Evolutionary conservation across 768 basidiomycete genomes (phyloP), one percentile per base, ranked within the genome.

Genomic region (Russula ochroleuca): DNA sequence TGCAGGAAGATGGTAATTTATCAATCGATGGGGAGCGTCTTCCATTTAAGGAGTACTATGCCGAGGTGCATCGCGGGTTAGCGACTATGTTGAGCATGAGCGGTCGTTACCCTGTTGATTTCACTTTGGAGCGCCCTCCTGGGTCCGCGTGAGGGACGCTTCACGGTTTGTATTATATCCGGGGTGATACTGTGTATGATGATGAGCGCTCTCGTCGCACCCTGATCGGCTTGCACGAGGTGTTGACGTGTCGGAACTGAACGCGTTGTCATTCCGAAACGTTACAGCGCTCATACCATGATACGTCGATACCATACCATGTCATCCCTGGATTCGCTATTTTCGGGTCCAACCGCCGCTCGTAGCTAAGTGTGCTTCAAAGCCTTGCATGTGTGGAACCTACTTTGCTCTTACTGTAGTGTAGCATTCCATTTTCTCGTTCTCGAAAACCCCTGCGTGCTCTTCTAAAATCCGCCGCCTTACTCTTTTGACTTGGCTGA

Each of bases 21-120:
- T 78, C 87, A 15, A 78, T 95, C 19, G 93, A 95, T 68, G 93
- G 93, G 9, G 93, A 95, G 74, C 69, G 75, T 5, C 87, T 83
- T 69, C 88, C 88, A 11, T 88, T 89, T 67, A 80, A 85, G 70
- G 83, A 86, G 69, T 93, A 83, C 70, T 81, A 89, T 67, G 84
- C 94, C 3, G 90, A 93, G 72, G 85, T 88, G 11, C 85, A 90
- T 68, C 78, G 76, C n/a, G 80, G 82, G 14, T 72, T 90, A 28
- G 89, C 81, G 23, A 87, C 83, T 0, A 71, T 90, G 33, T 74
- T 91, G 13, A 90, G 88, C 69, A 82, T 83, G 31, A 73, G 80
- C 65, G 86, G 86, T 15, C 75, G 75, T 64, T 91, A 87, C 66
- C 83, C 81, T 14, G 79, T 79, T 0, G 80, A 85, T 23, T 86